Base-by-base conservation (phyloP, 2,329 filamentous ascomycete species). In the Arthrinium puccinioides region DNA sequence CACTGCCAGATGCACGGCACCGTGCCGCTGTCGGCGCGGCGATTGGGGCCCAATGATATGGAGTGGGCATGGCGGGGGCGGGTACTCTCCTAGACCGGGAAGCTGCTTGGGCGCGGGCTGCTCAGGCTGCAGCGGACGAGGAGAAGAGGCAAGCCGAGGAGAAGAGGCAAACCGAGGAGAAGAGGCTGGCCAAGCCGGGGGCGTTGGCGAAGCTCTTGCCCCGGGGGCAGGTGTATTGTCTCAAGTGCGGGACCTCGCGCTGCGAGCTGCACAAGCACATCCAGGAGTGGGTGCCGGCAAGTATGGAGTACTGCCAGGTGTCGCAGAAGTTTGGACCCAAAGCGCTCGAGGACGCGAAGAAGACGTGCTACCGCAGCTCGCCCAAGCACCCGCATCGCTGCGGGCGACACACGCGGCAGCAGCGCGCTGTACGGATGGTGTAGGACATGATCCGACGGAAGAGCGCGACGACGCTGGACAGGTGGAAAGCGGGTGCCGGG, bases 221-320 rank as follows among this genome's bases (percentile, higher is more conserved):
- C 33, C 69, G 68, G 38, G 76, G 75, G 16, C 75, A 78, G 50
- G 72, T 76, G 6, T 73, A 76, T 55, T 82, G 77, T 56, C 66
- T 71, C 40, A 78, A 79, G 55, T 82, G 77, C 44, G 75, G 74
- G 33, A 69, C 74, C 41, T 70, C 64, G 27, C 68, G 77, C 24
- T 82, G 77, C 55, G 75, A 80, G 61, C 65, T 82, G 40, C 74
- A 79, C 58, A 70, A 73, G 45, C 77, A 82, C 52, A 67, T 82
- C 47, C 65, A 66, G 49, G 66, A 65, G 27, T 81, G 76, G 73
- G 72, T 80, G 67, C 72, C 72, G 38, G 58, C 63, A 26, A 63
- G 56, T 15, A 58, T 66, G 42, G 76, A 82, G 55, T 81, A 81
- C 59, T 81, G 76, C 61, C 66, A 64, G 40, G 72, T 81, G 46